Percentiles rank a stretch among this genome's conserved stretches.
Conservation (phyloP, 2,329 filamentous ascomycete species). For the Penicillium occitanis region DNA sequence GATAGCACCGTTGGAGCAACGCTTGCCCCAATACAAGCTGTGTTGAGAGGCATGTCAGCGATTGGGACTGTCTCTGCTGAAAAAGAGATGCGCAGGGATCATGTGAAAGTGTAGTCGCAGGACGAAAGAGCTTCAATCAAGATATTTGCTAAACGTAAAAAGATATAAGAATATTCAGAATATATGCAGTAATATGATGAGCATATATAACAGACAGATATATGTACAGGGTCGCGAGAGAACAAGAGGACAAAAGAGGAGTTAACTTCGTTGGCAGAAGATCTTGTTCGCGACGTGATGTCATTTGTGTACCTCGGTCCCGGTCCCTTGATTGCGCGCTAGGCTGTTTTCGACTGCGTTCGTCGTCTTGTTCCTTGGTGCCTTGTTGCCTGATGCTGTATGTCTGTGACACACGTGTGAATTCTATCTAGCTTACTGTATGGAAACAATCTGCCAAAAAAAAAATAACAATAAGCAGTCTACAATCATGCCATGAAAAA, state of each 20-base stretch:
- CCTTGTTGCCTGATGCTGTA: neutral
- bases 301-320: slow-evolving; percentile 11
- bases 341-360: slow-evolving; percentile 8
- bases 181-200: neutral
- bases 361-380: neutral
- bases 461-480: too few species aligned
- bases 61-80: slow-evolving; percentile 15
- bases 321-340: neutral
- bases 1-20: slow-evolving; percentile 85
- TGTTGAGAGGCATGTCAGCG: slow-evolving; percentile 65
- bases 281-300: slow-evolving; percentile 14
- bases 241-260: neutral
- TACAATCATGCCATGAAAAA: neutral
- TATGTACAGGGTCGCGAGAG: neutral
- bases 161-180: neutral
- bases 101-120: neutral
- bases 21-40: slow-evolving; percentile 75
- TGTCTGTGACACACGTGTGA: neutral
- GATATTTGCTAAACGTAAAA: neutral
- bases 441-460: neutral
- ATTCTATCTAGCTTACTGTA: neutral
- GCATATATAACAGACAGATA: neutral
- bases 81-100: neutral
- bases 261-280: neutral
- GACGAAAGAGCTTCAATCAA: neutral